Evolutionary conservation across 441 rosid genomes (phyloP).

Genomic region (Erodium texanum): DNA sequence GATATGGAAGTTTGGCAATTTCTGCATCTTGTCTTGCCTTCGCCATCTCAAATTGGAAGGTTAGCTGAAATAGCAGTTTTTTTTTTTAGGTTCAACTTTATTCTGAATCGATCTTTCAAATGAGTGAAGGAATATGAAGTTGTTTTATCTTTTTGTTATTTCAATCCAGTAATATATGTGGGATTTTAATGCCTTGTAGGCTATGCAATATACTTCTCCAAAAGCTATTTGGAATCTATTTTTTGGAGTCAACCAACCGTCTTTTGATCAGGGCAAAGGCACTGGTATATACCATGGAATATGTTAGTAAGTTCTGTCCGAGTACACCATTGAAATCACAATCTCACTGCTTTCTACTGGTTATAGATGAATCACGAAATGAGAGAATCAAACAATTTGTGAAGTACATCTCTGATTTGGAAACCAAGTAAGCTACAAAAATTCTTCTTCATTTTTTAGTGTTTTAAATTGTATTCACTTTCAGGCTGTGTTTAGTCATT

Average conservation of each 20-base stretch:
- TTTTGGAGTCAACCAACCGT: conserved; percentile 52
- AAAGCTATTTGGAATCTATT: conserved; percentile 77
- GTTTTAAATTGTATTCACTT: background rate
- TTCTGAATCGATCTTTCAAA: conserved; percentile 2
- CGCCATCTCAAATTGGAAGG: conserved; percentile 68
- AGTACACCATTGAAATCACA: background rate
- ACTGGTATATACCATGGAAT: conserved; percentile 8
- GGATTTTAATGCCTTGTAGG: conserved; percentile 33
- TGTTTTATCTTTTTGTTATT: conserved; percentile 1
- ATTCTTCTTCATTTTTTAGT: background rate
- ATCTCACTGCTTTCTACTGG: conserved; percentile 12
- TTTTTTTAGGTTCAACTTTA: conserved; percentile 9
- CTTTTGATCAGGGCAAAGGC: conserved; percentile 44
- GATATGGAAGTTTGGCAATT: conserved; percentile 83
- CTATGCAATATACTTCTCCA: conserved; percentile 91
- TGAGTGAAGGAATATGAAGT: background rate
- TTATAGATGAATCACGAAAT: conserved; percentile 36
- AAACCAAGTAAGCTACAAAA: conserved; percentile 43
- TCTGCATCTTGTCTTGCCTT: conserved; percentile 65
- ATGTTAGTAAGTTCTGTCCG: conserved; percentile 4
- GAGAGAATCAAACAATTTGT: conserved; percentile 65
- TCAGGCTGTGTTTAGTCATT: background rate
- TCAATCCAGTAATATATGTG: background rate
- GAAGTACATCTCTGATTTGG: conserved; percentile 68
- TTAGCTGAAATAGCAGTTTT: conserved; percentile 18